phyloP scores from a whole-genome alignment of 192 early-diverging fungal species.

The Backusella parvicylindrica region DNA sequence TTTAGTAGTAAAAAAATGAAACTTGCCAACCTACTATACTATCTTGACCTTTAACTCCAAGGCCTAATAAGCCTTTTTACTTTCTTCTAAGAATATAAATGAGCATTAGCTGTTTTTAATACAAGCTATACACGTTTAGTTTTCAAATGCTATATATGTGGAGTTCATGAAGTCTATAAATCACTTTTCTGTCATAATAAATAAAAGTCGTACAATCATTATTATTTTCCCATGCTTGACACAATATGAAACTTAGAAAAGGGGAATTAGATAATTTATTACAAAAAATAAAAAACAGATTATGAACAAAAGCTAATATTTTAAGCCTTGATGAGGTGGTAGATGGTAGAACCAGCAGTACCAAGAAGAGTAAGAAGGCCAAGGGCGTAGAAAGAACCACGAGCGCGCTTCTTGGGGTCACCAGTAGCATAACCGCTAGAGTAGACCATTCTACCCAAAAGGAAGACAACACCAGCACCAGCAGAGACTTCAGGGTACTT shows the following conservation, averaged over 20 bases:
- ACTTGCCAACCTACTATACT: not conserved
- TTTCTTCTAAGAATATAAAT: not conserved
- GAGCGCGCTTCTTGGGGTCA: constrained; percentile 52
- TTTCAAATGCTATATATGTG: not conserved
- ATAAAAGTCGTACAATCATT: not conserved
- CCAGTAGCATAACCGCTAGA: constrained; percentile 55
- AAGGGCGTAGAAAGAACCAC: constrained; percentile 48
- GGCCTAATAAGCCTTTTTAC: not conserved
- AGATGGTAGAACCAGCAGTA: constrained; percentile 38
- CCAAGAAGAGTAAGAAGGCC: constrained; percentile 49
- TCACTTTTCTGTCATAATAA: not conserved
- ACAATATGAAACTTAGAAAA: not conserved
- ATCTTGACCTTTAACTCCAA: not conserved
- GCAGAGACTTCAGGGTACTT: constrained; percentile 52
- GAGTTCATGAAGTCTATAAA: not conserved
- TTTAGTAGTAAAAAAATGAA: not conserved
- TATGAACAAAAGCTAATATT: not conserved
- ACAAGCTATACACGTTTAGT: not conserved
- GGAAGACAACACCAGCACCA: constrained; percentile 48
- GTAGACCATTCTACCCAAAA: constrained; percentile 47
- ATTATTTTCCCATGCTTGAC: not conserved
- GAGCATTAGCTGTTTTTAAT: not conserved
- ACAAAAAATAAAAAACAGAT: not conserved
- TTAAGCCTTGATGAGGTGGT: constrained; percentile 32
- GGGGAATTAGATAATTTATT: not conserved